Percentiles rank a stretch among this genome's conserved stretches.
Evolutionary conservation across 2,329 filamentous ascomycete genomes (phyloP).

Genomic region (Pseudogymnoascus sp.): DNA sequence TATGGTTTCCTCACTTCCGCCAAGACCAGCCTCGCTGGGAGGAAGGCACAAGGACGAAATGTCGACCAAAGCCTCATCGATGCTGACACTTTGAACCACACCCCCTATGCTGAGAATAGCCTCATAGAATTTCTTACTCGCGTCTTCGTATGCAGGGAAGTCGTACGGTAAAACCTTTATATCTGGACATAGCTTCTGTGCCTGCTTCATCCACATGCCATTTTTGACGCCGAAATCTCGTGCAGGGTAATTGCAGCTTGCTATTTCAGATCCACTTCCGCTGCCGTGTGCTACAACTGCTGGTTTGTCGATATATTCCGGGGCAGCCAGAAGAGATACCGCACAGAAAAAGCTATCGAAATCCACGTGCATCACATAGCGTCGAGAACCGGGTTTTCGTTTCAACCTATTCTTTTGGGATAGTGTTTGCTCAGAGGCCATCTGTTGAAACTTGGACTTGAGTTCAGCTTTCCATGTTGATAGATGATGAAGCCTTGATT

Average conservation of each 20-base stretch:
- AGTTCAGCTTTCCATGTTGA: slow-evolving; percentile 95
- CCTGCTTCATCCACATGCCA: slow-evolving; percentile 98
- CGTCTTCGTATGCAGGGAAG: slow-evolving; percentile 88
- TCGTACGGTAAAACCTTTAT: slow-evolving; percentile 92
- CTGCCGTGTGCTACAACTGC: slow-evolving; percentile 81
- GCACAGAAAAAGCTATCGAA: slow-evolving; percentile 99
- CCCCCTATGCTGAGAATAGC: slow-evolving; percentile 72
- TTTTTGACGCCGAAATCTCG: slow-evolving; percentile 84
- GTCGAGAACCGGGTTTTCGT: slow-evolving; percentile 53
- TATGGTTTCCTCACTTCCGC: slow-evolving; percentile 58
- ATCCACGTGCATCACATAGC: slow-evolving; percentile 91
- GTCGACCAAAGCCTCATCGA: slow-evolving; percentile 90
- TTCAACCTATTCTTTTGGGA: slow-evolving; percentile 40
- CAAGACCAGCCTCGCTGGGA: slow-evolving; percentile 55
- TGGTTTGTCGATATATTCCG: slow-evolving; percentile 69
- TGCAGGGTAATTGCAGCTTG: slow-evolving; percentile 93
- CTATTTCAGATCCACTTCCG: slow-evolving; percentile 85
- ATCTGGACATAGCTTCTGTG: slow-evolving; percentile 72
- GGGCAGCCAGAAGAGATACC: slow-evolving; percentile 66
- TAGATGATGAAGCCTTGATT: slow-evolving; percentile 88
- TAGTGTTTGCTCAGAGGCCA: slow-evolving; percentile 61
- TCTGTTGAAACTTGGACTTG: slow-evolving; percentile 76
- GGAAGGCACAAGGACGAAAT: slow-evolving; percentile 62
- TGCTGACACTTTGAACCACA: slow-evolving; percentile 88
- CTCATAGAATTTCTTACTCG: slow-evolving; percentile 81